These are phyloP conservation scores for Elsinoe necatrix DNA, from an alignment of 2,329 filamentous ascomycete genomes.

Conservation along the genomic window DNA sequence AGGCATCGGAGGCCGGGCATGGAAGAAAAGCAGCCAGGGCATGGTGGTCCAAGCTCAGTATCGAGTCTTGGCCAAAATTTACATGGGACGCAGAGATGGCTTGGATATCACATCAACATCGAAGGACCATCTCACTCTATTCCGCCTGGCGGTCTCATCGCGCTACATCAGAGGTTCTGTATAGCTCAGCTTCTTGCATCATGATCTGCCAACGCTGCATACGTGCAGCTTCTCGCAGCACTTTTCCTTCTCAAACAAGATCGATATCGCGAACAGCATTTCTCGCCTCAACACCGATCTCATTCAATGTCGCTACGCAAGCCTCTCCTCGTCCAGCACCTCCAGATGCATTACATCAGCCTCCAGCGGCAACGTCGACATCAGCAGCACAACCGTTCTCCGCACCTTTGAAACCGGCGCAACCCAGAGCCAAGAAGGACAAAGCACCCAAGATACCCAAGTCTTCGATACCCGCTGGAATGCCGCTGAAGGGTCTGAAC, in stretches of 20 bases:
- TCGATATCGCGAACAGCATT: constrained; percentile 8
- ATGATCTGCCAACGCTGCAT: constrained; percentile 36
- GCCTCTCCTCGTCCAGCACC: constrained; percentile 24
- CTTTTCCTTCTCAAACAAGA: background rate
- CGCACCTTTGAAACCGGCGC: constrained; percentile 30
- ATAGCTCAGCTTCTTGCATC: constrained; percentile 11
- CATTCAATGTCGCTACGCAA: constrained; percentile 24
- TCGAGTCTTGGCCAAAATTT: constrained; percentile 14
- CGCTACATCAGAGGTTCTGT: too few species aligned
- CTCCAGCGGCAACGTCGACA: constrained; percentile 36
- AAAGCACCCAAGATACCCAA: constrained; percentile 24
- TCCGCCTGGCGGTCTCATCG: too few species aligned
- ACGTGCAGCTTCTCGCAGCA: constrained; percentile 26
- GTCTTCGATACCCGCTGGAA: constrained; percentile 56
- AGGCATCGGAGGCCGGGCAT: background rate
- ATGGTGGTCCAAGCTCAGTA: constrained; percentile 19
- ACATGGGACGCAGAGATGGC: background rate
- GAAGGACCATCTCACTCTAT: background rate
- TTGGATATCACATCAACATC: background rate
- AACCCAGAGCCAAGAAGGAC: constrained; percentile 24
- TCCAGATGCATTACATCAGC: constrained; percentile 15
- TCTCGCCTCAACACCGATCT: constrained; percentile 23
- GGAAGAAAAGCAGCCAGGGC: background rate
- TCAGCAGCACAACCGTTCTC: constrained; percentile 40
- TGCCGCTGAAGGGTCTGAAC: constrained; percentile 63